A percentile compares a stretch with the other conserved stretches of the same genome.
Evolutionary conservation across 495 filamentous ascomycete genomes (phyloP).

Genomic region (Neurospora sp.): DNA sequence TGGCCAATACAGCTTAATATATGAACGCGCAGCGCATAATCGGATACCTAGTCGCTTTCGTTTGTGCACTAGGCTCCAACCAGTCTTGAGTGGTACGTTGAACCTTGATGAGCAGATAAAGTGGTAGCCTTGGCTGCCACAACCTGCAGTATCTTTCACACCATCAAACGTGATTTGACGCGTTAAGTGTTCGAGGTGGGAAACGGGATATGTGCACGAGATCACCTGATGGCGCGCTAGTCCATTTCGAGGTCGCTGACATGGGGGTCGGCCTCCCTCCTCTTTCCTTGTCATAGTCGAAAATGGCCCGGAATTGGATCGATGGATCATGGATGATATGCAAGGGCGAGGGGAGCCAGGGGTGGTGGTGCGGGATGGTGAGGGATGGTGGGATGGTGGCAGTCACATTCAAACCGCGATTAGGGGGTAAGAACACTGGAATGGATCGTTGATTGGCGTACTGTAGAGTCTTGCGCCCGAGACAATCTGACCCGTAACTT

Average conservation of each 20-base stretch:
- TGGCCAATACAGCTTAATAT: background rate
- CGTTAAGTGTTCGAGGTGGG: conserved; percentile 11
- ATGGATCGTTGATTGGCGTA: background rate
- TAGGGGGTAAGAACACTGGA: background rate
- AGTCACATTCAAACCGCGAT: background rate
- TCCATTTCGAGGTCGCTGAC: conserved; percentile 4
- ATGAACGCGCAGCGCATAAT: background rate
- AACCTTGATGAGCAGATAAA: background rate
- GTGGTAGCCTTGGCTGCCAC: background rate
- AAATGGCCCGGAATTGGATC: background rate
- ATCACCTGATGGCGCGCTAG: conserved; percentile 17
- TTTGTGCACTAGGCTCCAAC: background rate
- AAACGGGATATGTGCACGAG: conserved; percentile 8
- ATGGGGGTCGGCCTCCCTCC: background rate
- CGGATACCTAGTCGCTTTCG: background rate
- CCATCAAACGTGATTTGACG: conserved; percentile 20
- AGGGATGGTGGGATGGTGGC: background rate
- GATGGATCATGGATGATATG: background rate
- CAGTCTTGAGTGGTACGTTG: background rate
- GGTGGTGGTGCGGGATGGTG: background rate
- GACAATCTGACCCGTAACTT: background rate
- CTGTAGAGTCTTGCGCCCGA: background rate
- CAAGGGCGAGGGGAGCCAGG: background rate
- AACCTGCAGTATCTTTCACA: background rate
- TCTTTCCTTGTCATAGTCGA: background rate